Conservation (phyloP, 108 stramenopile species). For the Fragilaria radians region DNA sequence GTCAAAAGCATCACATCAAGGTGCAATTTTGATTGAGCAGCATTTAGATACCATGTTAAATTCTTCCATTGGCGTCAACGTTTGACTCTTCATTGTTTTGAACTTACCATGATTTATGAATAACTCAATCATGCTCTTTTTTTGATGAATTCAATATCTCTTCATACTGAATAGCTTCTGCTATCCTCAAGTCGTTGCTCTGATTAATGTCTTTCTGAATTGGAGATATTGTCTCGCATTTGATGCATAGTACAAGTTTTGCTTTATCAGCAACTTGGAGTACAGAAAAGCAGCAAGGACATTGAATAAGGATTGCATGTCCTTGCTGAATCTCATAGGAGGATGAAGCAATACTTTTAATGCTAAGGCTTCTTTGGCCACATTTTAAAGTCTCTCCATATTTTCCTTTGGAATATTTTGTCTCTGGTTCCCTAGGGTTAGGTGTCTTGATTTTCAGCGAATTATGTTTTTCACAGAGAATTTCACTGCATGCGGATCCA, state of each 20-base stretch:
- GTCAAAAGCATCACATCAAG: neutral
- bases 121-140: neutral
- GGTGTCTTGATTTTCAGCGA: too few species aligned
- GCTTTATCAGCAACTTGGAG: neutral
- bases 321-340: too few species aligned
- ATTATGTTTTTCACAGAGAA: neutral
- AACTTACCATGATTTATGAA: neutral
- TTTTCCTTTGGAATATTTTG: too few species aligned
- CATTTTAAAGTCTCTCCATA: too few species aligned
- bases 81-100: neutral
- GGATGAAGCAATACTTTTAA: too few species aligned
- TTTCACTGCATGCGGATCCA: neutral
- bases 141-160: neutral
- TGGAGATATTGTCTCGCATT: neutral
- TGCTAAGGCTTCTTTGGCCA: too few species aligned
- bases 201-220: neutral
- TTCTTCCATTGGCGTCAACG: neutral
- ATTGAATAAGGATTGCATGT: slow-evolving; percentile 2
- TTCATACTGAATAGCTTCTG: neutral
- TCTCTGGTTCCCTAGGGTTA: too few species aligned
- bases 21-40: neutral
- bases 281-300: neutral
- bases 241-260: neutral
- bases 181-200: neutral
- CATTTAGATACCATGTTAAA: neutral